Percentiles rank a stretch among this genome's conserved stretches.
Evolutionary conservation across 331 rosid species (phyloP).

Genomic region (Arachis monticola): DNA sequence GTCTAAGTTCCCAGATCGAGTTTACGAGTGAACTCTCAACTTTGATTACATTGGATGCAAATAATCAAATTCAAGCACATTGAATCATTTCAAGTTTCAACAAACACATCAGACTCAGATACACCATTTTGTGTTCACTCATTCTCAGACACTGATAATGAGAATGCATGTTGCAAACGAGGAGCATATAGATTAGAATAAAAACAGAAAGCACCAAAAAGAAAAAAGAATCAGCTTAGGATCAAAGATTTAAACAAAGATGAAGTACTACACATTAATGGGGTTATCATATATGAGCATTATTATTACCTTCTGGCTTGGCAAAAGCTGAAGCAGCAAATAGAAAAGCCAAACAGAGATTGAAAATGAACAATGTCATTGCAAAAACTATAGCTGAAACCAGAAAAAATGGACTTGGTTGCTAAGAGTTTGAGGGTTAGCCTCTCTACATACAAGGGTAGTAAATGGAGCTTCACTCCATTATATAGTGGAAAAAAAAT

Average conservation of each 20-base stretch:
- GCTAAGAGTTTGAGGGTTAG: conserved; percentile 1
- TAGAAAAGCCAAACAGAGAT: conserved; percentile 45
- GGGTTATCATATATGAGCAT: conserved; percentile 7
- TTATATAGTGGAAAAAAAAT: conserved; percentile 45
- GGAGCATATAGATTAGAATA: not conserved
- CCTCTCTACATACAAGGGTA: not conserved
- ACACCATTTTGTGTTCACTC: conserved; percentile 2
- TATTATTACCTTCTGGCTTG: conserved; percentile 54
- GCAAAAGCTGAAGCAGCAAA: conserved; percentile 48
- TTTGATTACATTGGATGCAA: too few species aligned
- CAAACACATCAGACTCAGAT: conserved; percentile 27
- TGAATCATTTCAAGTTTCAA: conserved; percentile 16
- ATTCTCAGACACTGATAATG: not conserved
- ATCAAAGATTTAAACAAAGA: conserved; percentile 6
- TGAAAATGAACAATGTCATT: conserved; percentile 22
- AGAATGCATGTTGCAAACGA: not conserved
- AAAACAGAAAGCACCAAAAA: not conserved
- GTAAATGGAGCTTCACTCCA: not conserved
- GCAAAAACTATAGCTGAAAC: conserved; percentile 34
- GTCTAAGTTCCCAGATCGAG: too few species aligned
- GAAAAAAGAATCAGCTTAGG: conserved; percentile 3
- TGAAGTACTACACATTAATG: conserved; percentile 13
- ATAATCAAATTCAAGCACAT: not conserved
- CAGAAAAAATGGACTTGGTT: conserved; percentile 23
- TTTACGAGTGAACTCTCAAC: too few species aligned